A percentile compares a stretch with the other conserved stretches of the same genome.
phyloP scores from a whole-genome alignment of 495 filamentous ascomycete genomes.

The Hyphodiscus hymeniophilus region DNA sequence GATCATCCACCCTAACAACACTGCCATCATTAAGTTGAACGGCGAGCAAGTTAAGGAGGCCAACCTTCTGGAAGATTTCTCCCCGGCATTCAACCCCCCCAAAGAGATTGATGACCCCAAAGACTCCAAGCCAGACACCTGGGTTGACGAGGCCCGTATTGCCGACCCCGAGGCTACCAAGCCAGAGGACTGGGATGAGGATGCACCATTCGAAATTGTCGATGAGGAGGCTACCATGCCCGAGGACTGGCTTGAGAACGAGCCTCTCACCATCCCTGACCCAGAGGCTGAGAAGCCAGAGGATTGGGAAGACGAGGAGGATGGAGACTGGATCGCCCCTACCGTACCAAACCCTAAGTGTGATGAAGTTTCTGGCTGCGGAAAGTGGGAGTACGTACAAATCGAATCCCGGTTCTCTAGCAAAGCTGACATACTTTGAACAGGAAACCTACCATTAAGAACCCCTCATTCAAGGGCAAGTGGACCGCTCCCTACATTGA shows the following conservation, averaged over 20 bases:
- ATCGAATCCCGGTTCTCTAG: too few species aligned
- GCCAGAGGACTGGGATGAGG: constrained; percentile 99
- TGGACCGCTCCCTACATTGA: constrained; percentile 92
- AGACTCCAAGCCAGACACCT: constrained; percentile 89
- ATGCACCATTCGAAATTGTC: constrained; percentile 89
- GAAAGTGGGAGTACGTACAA: constrained; percentile 90
- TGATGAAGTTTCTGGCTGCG: constrained; percentile 86
- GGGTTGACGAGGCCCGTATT: constrained; percentile 90
- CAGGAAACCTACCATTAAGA: constrained; percentile 86
- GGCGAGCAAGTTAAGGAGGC: constrained; percentile 79
- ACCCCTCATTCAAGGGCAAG: constrained; percentile 98
- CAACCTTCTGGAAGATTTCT: constrained; percentile 91
- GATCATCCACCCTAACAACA: constrained; percentile 92
- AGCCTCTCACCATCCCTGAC: constrained; percentile 79
- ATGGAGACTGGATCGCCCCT: constrained; percentile 97
- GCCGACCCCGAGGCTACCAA: constrained; percentile 89
- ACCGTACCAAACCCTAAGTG: constrained; percentile 82
- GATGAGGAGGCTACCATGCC: constrained; percentile 90
- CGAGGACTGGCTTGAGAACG: constrained; percentile 93
- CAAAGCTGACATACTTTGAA: too few species aligned
- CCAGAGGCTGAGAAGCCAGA: constrained; percentile 98
- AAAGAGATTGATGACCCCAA: constrained; percentile 96
- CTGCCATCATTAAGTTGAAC: constrained; percentile 83
- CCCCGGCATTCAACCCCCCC: constrained; percentile 83
- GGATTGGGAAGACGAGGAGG: constrained; percentile 99